phyloP scores from a whole-genome alignment of 1,139 yeast species.

The Saccharomyces hybrid region DNA sequence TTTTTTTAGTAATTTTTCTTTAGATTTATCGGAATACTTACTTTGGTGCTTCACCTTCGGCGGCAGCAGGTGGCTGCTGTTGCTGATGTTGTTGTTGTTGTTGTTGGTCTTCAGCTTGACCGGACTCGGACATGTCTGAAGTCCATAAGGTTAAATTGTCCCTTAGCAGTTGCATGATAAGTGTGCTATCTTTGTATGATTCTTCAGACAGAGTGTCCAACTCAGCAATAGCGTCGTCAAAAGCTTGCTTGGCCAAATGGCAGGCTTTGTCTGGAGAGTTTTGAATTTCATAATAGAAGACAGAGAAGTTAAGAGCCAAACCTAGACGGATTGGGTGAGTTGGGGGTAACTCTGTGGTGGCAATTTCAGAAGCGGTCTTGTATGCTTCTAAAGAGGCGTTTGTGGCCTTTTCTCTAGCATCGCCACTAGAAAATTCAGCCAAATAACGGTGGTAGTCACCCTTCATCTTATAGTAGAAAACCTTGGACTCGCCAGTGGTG shows the following conservation, averaged over 20 bases:
- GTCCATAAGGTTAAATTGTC: conserved; percentile 99
- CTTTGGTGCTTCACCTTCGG: conserved; percentile 33
- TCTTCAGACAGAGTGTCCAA: conserved; percentile 95
- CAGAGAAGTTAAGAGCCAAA: conserved; percentile 94
- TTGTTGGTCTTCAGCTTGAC: conserved; percentile 40
- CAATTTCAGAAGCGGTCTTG: conserved; percentile 92
- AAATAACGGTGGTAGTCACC: conserved; percentile 99
- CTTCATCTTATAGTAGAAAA: conserved; percentile 97
- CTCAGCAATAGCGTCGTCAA: conserved; percentile 98
- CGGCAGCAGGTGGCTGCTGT: conserved; percentile 41
- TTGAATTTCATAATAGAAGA: conserved; percentile 94
- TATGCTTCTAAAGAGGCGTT: conserved; percentile 90
- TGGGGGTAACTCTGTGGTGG: conserved; percentile 93
- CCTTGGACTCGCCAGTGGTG: conserved; percentile 94
- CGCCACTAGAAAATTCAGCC: conserved; percentile 91
- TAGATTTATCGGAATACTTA: conserved; percentile 4
- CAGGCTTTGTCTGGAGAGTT: conserved; percentile 98
- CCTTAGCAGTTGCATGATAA: conserved; percentile 96
- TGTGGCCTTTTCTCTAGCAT: conserved; percentile 88
- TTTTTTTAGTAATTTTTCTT: not conserved
- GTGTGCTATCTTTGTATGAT: conserved; percentile 95
- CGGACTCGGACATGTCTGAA: conserved; percentile 87
- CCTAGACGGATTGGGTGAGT: conserved; percentile 98
- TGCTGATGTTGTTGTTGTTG: conserved; percentile 13
- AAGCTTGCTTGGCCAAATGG: conserved; percentile 96